Evolutionary conservation across 768 basidiomycete species (phyloP).

Genomic region (Ramaria sp.): DNA sequence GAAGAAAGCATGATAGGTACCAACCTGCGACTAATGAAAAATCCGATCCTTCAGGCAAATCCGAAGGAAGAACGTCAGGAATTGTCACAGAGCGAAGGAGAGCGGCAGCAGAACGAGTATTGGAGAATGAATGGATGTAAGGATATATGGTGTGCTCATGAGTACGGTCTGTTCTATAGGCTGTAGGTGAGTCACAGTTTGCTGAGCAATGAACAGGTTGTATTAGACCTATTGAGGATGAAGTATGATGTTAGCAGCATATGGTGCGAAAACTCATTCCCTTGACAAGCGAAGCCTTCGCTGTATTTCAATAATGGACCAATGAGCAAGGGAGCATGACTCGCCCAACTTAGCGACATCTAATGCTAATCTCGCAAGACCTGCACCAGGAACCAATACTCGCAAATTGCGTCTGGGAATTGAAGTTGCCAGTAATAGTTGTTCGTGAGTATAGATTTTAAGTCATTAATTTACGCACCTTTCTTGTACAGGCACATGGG

Average conservation of each 20-base stretch:
- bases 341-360: conserved; percentile 76
- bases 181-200: background rate
- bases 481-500: conserved; percentile 40
- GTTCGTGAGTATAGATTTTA: background rate
- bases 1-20: conserved; percentile 8
- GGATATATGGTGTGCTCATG: conserved; percentile 73
- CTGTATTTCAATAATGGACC: background rate
- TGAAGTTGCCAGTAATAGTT: background rate
- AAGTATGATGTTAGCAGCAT: conserved; percentile 88
- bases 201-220: background rate
- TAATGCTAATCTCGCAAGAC: conserved; percentile 79
- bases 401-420: conserved; percentile 41
- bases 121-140: conserved; percentile 89
- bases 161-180: conserved; percentile 50
- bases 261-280: conserved; percentile 92
- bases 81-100: conserved; percentile 62
- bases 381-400: conserved; percentile 85
- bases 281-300: conserved; percentile 81
- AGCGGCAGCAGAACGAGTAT: conserved; percentile 45
- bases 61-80: conserved; percentile 77
- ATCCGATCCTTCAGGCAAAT: conserved; percentile 49
- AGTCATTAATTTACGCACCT: conserved; percentile 29
- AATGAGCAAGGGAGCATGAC: conserved; percentile 8
- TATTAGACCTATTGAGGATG: conserved; percentile 69
- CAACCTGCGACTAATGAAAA: conserved; percentile 83